Evolutionary conservation across 768 basidiomycete genomes (phyloP).

Genomic region (Crepidotus variabilis): DNA sequence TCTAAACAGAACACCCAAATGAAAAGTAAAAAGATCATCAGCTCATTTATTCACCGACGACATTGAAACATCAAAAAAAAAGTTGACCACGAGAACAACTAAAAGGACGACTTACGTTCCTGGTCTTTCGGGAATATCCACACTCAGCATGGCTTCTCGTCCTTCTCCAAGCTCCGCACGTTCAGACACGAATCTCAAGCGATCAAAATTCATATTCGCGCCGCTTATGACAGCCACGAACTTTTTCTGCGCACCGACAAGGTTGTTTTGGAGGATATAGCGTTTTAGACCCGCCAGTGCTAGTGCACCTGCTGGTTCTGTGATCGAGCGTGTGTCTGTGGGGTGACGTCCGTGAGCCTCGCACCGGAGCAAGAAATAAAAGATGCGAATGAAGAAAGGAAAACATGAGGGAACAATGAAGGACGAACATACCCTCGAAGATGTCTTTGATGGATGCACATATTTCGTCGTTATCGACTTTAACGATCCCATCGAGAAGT

Average conservation of each 20-base stretch:
- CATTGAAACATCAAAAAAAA: constrained; percentile 2
- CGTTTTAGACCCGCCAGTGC: constrained; percentile 90
- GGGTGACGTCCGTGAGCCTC: neutral
- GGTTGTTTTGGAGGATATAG: constrained; percentile 75
- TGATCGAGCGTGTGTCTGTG: constrained; percentile 90
- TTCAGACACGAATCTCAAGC: constrained; percentile 96
- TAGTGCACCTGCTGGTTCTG: constrained; percentile 94
- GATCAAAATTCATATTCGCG: constrained; percentile 99
- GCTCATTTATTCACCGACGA: too few species aligned
- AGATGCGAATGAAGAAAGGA: neutral
- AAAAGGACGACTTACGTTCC: constrained; percentile 61
- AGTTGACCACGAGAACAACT: neutral
- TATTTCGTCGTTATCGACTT: constrained; percentile 92
- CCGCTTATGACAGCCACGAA: constrained; percentile 94
- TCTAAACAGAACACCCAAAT: constrained; percentile 32
- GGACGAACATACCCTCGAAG: constrained; percentile 71
- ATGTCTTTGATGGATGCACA: constrained; percentile 99
- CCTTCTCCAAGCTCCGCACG: constrained; percentile 97
- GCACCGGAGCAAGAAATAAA: neutral
- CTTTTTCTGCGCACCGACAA: constrained; percentile 78
- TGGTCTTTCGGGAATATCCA: constrained; percentile 90
- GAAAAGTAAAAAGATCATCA: too few species aligned
- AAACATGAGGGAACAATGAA: neutral
- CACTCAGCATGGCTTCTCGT: constrained; percentile 86
- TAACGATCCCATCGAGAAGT: constrained; percentile 76